Evolutionary conservation across 1,139 yeast species (phyloP).

Genomic region (Debaryomyces sp.): DNA sequence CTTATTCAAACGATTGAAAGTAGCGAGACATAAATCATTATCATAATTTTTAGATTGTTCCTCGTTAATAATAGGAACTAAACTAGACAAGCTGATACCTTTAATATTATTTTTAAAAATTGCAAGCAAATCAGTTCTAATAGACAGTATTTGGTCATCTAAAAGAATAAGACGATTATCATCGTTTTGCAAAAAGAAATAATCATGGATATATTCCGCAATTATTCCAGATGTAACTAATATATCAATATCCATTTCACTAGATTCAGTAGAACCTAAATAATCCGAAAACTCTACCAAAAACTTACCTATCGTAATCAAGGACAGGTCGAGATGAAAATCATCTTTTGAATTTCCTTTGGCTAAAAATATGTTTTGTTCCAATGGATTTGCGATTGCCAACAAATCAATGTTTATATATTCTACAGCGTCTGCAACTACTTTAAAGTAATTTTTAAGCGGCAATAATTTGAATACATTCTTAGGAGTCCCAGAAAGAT

Average conservation of each 20-base stretch:
- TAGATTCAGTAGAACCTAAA: neutral
- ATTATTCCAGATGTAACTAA: constrained; percentile 16
- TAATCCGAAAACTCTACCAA: constrained; percentile 5
- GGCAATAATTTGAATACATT: constrained; percentile 11
- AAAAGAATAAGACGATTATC: neutral
- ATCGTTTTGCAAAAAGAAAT: constrained; percentile 19
- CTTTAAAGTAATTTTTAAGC: constrained; percentile 13
- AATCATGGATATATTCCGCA: constrained; percentile 33
- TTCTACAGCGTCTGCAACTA: constrained; percentile 15
- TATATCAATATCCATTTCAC: neutral
- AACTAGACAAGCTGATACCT: neutral
- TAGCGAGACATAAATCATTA: neutral
- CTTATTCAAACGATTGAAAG: neutral
- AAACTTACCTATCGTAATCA: constrained; percentile 17
- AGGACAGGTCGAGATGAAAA: constrained; percentile 6
- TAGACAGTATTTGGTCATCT: constrained; percentile 2
- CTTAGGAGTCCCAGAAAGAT: constrained; percentile 6
- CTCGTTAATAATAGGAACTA: constrained; percentile 5
- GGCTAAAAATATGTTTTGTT: constrained; percentile 37
- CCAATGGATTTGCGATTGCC: constrained; percentile 51
- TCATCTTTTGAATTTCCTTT: constrained; percentile 15
- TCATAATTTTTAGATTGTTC: neutral
- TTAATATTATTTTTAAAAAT: neutral
- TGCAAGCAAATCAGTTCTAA: neutral
- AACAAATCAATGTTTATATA: constrained; percentile 20